Conservation (phyloP, 2,329 filamentous ascomycete species). For the Beauveria brongniartii region DNA sequence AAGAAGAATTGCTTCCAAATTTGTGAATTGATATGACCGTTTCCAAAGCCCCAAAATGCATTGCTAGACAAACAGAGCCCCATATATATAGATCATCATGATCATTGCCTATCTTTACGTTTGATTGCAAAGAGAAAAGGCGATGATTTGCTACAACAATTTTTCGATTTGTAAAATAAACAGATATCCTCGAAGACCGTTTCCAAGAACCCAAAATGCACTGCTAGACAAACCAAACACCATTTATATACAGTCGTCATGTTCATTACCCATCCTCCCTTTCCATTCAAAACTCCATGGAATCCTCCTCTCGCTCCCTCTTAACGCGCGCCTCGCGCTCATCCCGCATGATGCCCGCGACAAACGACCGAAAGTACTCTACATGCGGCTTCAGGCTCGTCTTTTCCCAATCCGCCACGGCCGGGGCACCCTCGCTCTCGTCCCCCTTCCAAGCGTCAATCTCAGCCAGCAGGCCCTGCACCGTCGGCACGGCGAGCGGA, state of each 20-base stretch:
- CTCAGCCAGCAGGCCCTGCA: conserved; percentile 71
- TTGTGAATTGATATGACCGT: not conserved
- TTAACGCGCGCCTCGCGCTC: conserved; percentile 50
- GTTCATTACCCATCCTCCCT: not conserved
- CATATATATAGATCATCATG: conserved; percentile 13
- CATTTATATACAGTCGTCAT: conserved; percentile 13
- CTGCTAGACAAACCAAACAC: conserved; percentile 1
- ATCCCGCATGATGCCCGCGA: conserved; percentile 70
- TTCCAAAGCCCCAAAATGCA: not conserved
- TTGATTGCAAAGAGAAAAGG: conserved; percentile 6
- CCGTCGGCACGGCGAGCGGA: conserved; percentile 80
- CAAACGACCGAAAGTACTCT: conserved; percentile 79
- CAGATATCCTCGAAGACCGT: not conserved
- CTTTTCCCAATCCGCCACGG: conserved; percentile 85
- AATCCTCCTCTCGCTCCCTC: conserved; percentile 44
- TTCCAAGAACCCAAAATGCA: conserved; percentile 2
- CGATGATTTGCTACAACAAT: not conserved
- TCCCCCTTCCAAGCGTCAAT: conserved; percentile 70
- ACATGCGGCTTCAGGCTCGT: conserved; percentile 90
- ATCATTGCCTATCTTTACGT: not conserved
- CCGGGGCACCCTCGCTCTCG: conserved; percentile 31
- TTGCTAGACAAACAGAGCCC: not conserved
- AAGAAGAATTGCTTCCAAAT: not conserved
- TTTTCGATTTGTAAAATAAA: not conserved
- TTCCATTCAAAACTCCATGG: conserved; percentile 42